phyloP scores from a whole-genome alignment of 441 rosid genomes.

The Omphalea diandra region DNA sequence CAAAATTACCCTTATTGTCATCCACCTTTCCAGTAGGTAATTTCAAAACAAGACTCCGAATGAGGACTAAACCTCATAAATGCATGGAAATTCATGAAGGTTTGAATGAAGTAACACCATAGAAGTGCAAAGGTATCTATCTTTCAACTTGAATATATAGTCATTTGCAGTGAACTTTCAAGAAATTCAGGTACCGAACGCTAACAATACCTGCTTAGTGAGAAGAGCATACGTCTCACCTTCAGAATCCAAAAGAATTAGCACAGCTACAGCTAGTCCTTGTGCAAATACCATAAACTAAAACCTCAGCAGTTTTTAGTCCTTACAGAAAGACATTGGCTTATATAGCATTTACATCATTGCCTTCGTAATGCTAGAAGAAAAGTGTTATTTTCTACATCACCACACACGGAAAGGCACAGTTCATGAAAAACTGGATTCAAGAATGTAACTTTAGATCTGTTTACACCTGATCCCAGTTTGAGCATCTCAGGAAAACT shows the following conservation, averaged over 20 bases:
- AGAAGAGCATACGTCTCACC: conserved; percentile 79
- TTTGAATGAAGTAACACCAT: conserved; percentile 10
- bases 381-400: neutral
- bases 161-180: neutral
- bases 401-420: no score
- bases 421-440: no score
- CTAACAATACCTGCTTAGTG: conserved; percentile 70
- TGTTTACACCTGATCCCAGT: no score
- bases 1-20: conserved; percentile 77
- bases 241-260: conserved; percentile 69
- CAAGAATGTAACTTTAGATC: no score
- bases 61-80: conserved; percentile 79
- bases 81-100: conserved; percentile 9
- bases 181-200: conserved; percentile 12
- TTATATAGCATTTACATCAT: neutral
- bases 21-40: conserved; percentile 97
- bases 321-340: conserved; percentile 21
- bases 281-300: conserved; percentile 92
- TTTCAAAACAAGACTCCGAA: conserved; percentile 75
- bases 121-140: conserved; percentile 1
- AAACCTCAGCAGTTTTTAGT: conserved; percentile 58
- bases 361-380: neutral
- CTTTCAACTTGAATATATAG: conserved; percentile 14
- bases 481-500: neutral
- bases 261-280: conserved; percentile 90